Base-by-base conservation (phyloP, 2,329 filamentous ascomycete species). In the Alternaria gansuensis region DNA sequence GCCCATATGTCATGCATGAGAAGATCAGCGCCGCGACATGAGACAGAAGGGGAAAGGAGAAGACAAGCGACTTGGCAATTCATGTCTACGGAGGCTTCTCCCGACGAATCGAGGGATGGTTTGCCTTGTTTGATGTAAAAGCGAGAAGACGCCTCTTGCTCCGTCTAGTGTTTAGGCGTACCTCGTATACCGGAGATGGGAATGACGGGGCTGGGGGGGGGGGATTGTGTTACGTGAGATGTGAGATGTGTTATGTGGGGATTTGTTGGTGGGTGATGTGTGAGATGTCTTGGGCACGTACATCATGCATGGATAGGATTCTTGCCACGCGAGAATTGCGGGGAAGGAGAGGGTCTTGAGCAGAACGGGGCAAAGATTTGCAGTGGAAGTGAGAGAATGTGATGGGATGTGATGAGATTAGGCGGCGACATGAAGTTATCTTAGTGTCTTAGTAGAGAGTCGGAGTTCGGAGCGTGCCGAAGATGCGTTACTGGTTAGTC, bases 381-480 rank as follows among this genome's bases (percentile, higher is more conserved):
- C 36, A 29, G 26, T 10, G 4, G 7, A 11, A 31, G 26, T 29
- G 14, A 14, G 26, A 37, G 48, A 37, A 28, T 51, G 48, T 40
- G 23, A 51, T 40, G 36, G n/a, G 37, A 28, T 33, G 37, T 43
- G 49, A 51, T 29, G 44, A 48, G 44, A 34, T 34, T 48, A 48
- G 44, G 28, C 44, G 29, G 44, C 31, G 29, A 46, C 29, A 24
- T 46, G 33, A 48, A 21, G 21, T 23, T 11, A 17, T 21, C 44
- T 43, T 40, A 8, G 11, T 40, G 37, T 14, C 23, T 48, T 34
- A 26, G 44, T 48, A 13, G 5, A 13, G 5, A 37, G 39, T 37
- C 33, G 46, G 24, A 37, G 10, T 43, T 41, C 39, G 54, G 37
- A 36, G 53, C 46, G 46, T 56, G 31, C 39, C 53, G 37, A 56